Conservation (phyloP, 2,329 filamentous ascomycete species). For the Monosporascus sp. region DNA sequence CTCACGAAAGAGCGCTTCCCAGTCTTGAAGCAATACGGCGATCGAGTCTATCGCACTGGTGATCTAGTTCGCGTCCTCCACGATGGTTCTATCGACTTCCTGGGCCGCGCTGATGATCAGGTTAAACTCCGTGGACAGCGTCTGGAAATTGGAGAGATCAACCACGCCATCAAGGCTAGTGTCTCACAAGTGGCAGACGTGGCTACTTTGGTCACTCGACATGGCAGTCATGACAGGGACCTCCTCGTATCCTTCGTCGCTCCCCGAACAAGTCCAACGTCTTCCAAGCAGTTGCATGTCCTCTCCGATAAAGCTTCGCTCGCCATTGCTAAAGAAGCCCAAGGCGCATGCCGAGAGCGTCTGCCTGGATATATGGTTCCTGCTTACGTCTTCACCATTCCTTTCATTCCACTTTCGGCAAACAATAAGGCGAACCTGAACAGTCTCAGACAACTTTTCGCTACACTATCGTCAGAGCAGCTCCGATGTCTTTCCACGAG, state of each 20-base stretch:
- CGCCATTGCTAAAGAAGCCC: conserved; percentile 40
- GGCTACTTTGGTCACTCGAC: conserved; percentile 68
- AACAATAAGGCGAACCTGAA: conserved; percentile 88
- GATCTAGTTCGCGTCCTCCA: conserved; percentile 78
- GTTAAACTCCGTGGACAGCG: conserved; percentile 87
- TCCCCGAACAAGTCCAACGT: conserved; percentile 12
- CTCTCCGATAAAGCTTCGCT: conserved; percentile 28
- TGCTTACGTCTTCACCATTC: conserved; percentile 70
- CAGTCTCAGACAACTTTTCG: conserved; percentile 61
- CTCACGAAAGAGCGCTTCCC: conserved; percentile 75
- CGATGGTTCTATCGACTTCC: conserved; percentile 79
- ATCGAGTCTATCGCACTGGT: conserved; percentile 78
- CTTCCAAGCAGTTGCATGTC: conserved; percentile 14
- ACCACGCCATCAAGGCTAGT: conserved; percentile 67
- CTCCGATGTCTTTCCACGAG: conserved; percentile 51
- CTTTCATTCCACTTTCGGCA: conserved; percentile 69
- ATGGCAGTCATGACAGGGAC: conserved; percentile 68
- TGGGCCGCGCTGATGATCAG: conserved; percentile 85
- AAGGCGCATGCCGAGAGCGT: conserved; percentile 58
- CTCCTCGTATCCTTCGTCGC: conserved; percentile 75
- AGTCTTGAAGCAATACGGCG: conserved; percentile 46
- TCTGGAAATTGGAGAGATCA: conserved; percentile 87
- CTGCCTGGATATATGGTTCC: conserved; percentile 89
- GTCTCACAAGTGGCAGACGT: conserved; percentile 58
- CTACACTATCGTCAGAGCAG: conserved; percentile 50